These are phyloP conservation scores for Cytospora schulzeri DNA, from an alignment of 2,329 filamentous ascomycete species.

Conservation along the genomic window DNA sequence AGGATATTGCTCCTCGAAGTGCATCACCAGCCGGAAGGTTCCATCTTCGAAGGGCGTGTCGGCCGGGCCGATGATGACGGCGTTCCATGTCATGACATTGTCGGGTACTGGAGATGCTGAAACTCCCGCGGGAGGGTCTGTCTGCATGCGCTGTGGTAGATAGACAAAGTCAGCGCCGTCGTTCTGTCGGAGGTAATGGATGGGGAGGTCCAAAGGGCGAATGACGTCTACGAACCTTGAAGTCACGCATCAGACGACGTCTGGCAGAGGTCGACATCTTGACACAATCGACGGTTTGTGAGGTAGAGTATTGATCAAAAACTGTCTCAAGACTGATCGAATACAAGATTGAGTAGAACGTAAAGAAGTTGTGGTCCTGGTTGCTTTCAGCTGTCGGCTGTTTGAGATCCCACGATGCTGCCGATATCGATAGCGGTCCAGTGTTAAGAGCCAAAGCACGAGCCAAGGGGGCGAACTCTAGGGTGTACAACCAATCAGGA, in stretches of 20 bases:
- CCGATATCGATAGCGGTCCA: slow-evolving; percentile 17
- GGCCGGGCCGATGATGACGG: slow-evolving; percentile 94
- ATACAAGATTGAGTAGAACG: background rate
- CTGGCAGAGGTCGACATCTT: slow-evolving; percentile 85
- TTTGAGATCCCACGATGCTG: slow-evolving; percentile 13
- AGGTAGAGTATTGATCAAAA: background rate
- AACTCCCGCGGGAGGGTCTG: slow-evolving; percentile 93
- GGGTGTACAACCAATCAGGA: background rate
- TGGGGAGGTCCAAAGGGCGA: slow-evolving; percentile 16
- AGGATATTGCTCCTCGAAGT: slow-evolving; percentile 98
- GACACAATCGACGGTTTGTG: slow-evolving; percentile 21
- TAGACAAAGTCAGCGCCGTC: slow-evolving; percentile 29
- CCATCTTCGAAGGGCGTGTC: slow-evolving; percentile 98
- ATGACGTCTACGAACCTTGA: slow-evolving; percentile 68
- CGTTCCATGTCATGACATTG: slow-evolving; percentile 99
- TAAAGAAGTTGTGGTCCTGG: background rate
- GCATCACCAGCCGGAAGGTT: slow-evolving; percentile 96
- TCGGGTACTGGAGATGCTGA: slow-evolving; percentile 95
- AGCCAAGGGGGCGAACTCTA: background rate
- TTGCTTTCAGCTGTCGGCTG: slow-evolving; percentile 3
- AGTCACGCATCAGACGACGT: slow-evolving; percentile 97
- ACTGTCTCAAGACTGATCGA: background rate
- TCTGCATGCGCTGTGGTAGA: slow-evolving; percentile 86
- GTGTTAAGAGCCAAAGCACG: background rate
- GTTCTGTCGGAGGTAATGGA: slow-evolving; percentile 13